phyloP scores from a whole-genome alignment of 148 eudicot species.

The Persicaria tinctoria region DNA sequence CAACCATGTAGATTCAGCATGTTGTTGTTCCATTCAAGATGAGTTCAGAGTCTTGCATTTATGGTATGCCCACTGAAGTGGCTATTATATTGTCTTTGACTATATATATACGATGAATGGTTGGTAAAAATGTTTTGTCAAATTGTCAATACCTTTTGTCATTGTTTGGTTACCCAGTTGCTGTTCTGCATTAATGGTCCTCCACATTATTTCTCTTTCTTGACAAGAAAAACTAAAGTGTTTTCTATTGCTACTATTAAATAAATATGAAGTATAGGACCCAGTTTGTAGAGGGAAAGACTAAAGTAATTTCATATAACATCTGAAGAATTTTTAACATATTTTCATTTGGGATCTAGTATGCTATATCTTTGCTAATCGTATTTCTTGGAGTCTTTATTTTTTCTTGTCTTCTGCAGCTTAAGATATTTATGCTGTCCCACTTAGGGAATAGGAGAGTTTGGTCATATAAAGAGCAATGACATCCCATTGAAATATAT shows the following conservation, averaged over 20 bases:
- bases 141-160: not conserved
- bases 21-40: too few species aligned
- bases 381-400: not conserved
- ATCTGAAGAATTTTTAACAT: not conserved
- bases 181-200: not conserved
- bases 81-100: too few species aligned
- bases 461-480: not conserved
- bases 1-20: too few species aligned
- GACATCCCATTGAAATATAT: not conserved
- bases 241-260: not conserved
- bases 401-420: slow-evolving; percentile 5
- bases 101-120: too few species aligned
- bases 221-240: not conserved
- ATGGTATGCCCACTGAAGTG: too few species aligned
- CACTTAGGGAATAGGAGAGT: not conserved
- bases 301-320: not conserved
- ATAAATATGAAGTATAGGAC: too few species aligned
- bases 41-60: too few species aligned
- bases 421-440: not conserved
- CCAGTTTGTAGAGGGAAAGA: not conserved
- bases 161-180: not conserved
- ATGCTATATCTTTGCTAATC: not conserved
- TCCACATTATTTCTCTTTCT: not conserved
- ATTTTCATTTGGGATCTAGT: not conserved
- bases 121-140: too few species aligned